A percentile compares a stretch with the other conserved stretches of the same genome.
Evolutionary conservation across 257 asterid species (phyloP).

Genomic region (Solanum habrochaites): DNA sequence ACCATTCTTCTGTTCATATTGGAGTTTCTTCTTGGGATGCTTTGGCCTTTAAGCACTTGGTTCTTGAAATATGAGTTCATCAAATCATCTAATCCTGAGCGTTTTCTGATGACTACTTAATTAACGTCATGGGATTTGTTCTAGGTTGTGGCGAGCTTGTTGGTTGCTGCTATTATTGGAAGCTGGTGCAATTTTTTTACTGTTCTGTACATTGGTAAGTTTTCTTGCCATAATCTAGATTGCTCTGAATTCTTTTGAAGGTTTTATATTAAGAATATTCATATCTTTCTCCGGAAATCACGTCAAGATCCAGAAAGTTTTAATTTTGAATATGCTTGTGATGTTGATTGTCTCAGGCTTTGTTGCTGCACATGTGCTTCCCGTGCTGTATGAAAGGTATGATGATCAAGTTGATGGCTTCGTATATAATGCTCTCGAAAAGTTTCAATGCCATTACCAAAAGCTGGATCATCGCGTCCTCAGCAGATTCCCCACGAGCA

Average conservation of each 20-base stretch:
- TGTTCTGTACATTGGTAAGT: constrained; percentile 52
- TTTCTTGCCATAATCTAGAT: background rate
- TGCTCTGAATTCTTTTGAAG: background rate
- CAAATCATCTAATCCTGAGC: background rate
- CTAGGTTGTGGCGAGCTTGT: constrained; percentile 59
- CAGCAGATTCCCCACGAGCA: constrained; percentile 37
- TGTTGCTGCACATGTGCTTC: constrained; percentile 74
- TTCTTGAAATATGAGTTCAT: background rate
- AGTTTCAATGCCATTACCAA: constrained; percentile 43
- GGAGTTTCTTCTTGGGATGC: background rate
- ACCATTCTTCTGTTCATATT: background rate
- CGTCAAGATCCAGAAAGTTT: background rate
- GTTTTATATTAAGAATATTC: background rate
- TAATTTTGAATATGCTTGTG: background rate
- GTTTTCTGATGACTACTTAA: background rate
- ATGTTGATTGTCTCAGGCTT: constrained; percentile 31
- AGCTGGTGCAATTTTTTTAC: constrained; percentile 89
- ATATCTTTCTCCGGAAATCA: background rate
- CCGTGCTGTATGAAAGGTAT: constrained; percentile 66
- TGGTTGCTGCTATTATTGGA: constrained; percentile 67
- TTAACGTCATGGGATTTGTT: background rate
- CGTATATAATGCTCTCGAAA: constrained; percentile 26
- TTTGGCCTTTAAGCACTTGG: background rate
- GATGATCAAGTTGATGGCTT: constrained; percentile 67
- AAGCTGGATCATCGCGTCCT: constrained; percentile 55